Base-by-base conservation (phyloP, 768 basidiomycete genomes). In the Leccinum broughii region DNA sequence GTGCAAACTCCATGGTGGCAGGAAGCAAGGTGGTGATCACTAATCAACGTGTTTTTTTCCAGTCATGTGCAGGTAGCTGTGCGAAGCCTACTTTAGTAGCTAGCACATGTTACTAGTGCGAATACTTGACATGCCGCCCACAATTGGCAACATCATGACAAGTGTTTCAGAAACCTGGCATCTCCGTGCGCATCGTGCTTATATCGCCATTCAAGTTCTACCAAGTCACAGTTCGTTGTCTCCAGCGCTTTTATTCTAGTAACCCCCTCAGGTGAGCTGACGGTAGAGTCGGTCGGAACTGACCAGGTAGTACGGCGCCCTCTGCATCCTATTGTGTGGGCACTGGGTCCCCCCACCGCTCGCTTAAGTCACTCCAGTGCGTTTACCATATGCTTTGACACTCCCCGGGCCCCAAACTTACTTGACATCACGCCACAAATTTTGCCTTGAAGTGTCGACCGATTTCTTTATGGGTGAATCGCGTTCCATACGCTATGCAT, bases 1-100 rank as follows among this genome's bases (percentile, higher is more conserved):
- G 64, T 13, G 57, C 55, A 66, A 65, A 75, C 15, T 75, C 68
- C 73, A 73, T 75, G 46, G 20, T 28, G 26, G 15, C 6, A 39
- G 24, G 28, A n/a, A 17, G n/a, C 44, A 22, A 2, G 24, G 26
- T 50, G 1, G 14, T 54, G 60, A n/a, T 51, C 32, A 35, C 46
- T 51, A 9, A 51, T 49, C 63, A 72, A 70, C 70, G 70, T 61
- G 68, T 56, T 65, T 24, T 49, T 49, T 44, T 13, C 34, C 34
- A 35, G 34, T 32, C 32, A 32, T 34, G 17, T 1, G 6, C 48
- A 17, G 8, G 20, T 54, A 15, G 62, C 70, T 63, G 68, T 65
- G 68, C 30, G 26, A 32, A n/a, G 34, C 34, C 34, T 35, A 35
- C 11, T 1, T 10, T 32, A 32, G 10, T 1, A 17, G 14, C 53